phyloP scores from a whole-genome alignment of 1,284 basidiomycete genomes.

The Trametes versicolor region DNA sequence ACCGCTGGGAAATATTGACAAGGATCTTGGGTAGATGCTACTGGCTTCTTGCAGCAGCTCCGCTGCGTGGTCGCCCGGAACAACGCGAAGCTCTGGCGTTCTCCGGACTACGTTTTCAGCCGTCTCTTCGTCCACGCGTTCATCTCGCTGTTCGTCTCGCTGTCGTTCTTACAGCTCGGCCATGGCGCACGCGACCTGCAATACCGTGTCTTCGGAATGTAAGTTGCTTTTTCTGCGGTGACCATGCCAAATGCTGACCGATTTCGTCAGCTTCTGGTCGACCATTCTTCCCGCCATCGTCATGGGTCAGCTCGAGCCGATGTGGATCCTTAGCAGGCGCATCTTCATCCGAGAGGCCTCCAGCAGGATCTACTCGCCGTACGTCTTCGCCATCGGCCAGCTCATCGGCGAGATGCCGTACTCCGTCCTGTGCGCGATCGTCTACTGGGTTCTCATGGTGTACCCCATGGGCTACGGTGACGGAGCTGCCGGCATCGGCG shows the following conservation, averaged over 20 bases:
- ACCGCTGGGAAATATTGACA: neutral
- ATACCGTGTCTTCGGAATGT: constrained; percentile 87
- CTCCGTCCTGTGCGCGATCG: constrained; percentile 74
- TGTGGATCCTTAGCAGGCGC: constrained; percentile 85
- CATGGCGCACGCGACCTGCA: constrained; percentile 78
- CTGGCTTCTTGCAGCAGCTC: constrained; percentile 84
- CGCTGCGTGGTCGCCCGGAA: constrained; percentile 80
- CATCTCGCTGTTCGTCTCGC: constrained; percentile 82
- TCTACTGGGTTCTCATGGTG: constrained; percentile 85
- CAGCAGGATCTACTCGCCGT: constrained; percentile 81
- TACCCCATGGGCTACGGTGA: constrained; percentile 81
- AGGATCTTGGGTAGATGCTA: constrained; percentile 63
- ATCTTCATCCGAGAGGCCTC: constrained; percentile 81
- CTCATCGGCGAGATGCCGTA: constrained; percentile 87
- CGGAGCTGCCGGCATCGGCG: constrained; percentile 64
- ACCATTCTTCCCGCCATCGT: constrained; percentile 79
- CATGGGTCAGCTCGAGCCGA: constrained; percentile 84
- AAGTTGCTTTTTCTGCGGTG: constrained; percentile 37
- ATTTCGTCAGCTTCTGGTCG: constrained; percentile 66
- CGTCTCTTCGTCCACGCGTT: constrained; percentile 82
- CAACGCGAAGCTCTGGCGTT: constrained; percentile 83
- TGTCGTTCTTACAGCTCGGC: constrained; percentile 87
- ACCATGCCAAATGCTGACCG: neutral
- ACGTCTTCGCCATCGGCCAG: constrained; percentile 87
- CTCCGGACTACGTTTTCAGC: constrained; percentile 85